Conservation (phyloP, 129 eudicot genomes). For the Rutidosis leptorrhynchoides region DNA sequence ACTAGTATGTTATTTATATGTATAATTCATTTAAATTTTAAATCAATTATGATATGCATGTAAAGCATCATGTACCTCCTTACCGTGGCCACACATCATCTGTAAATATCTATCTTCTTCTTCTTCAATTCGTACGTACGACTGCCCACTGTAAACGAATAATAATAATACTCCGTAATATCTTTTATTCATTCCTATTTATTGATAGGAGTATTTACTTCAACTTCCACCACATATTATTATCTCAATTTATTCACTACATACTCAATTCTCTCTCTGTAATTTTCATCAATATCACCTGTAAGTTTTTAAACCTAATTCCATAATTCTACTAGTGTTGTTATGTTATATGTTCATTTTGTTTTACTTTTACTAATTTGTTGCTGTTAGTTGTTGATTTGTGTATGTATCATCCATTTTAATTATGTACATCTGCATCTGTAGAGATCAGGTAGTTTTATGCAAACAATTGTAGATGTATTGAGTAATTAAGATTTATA, state of each 20-base stretch:
- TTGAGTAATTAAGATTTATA: background rate
- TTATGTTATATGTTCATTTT: background rate
- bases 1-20: too few species aligned
- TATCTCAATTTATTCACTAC: background rate
- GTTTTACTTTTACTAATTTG: background rate
- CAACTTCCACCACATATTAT: constrained; percentile 1
- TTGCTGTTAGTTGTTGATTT: background rate
- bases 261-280: background rate
- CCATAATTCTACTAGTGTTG: background rate
- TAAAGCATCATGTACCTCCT: background rate
- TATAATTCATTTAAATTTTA: too few species aligned
- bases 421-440: background rate
- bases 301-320: background rate
- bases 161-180: too few species aligned
- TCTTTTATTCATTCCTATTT: background rate
- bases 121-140: constrained; percentile 30
- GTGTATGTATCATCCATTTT: background rate
- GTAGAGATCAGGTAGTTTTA: background rate
- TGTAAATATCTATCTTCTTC: constrained; percentile 29
- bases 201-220: background rate
- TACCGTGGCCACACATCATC: constrained; percentile 5
- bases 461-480: background rate
- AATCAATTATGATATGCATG: too few species aligned
- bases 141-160: constrained; percentile 1
- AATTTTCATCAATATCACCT: background rate